These are phyloP conservation scores for Hydnum rufescens DNA, from an alignment of 768 basidiomycete species.

Conservation along the genomic window DNA sequence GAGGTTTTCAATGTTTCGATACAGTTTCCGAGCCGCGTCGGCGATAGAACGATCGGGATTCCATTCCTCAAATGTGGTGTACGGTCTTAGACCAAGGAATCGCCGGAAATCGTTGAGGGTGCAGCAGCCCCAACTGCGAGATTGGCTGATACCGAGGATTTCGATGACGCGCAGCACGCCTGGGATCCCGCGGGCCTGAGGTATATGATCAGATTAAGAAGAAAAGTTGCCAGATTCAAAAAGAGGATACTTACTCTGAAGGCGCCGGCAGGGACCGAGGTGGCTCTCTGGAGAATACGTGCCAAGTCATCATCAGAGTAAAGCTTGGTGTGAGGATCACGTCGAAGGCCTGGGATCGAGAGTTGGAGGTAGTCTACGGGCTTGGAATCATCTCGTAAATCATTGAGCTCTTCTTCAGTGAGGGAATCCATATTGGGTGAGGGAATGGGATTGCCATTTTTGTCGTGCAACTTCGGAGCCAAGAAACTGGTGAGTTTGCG, in stretches of 20 bases:
- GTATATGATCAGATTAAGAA: neutral
- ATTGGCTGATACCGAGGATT: constrained; percentile 10
- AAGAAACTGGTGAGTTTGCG: neutral
- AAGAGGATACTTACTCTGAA: neutral
- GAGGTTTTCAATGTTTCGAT: constrained; percentile 49
- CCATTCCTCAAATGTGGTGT: constrained; percentile 58
- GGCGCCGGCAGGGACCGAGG: constrained; percentile 7
- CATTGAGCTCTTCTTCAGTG: neutral
- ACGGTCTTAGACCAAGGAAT: constrained; percentile 61
- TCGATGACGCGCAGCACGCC: constrained; percentile 11
- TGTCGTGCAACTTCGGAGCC: neutral
- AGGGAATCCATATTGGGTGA: neutral
- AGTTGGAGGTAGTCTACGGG: neutral
- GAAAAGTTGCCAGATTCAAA: neutral
- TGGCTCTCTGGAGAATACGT: constrained; percentile 8
- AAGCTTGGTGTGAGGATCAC: neutral
- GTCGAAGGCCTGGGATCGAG: neutral
- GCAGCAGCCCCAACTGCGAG: constrained; percentile 10
- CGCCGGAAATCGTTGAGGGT: constrained; percentile 66
- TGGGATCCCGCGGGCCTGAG: constrained; percentile 10
- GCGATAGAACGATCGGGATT: constrained; percentile 49
- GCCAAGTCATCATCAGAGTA: constrained; percentile 9
- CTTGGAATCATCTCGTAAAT: neutral
- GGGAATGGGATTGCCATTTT: neutral
- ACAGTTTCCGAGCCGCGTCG: constrained; percentile 24